Evolutionary conservation across 305 asterid species (phyloP).

Genomic region (Withania somnifera): DNA sequence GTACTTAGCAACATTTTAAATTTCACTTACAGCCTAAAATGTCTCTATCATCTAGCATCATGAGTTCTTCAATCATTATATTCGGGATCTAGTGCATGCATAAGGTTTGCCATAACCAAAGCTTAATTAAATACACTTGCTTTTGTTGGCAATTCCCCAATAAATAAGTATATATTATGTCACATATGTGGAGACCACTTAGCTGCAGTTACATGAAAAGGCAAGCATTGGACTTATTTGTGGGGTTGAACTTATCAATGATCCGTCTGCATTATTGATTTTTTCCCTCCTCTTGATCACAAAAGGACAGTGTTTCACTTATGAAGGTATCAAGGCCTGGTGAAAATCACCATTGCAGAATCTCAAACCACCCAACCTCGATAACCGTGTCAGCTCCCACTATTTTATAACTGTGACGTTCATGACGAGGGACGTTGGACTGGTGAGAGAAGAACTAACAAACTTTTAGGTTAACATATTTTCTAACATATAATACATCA

Average conservation of each 20-base stretch:
- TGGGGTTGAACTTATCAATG: background rate
- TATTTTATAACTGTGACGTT: background rate
- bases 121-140: background rate
- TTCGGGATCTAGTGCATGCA: background rate
- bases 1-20: constrained; percentile 1
- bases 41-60: constrained; percentile 12
- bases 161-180: background rate
- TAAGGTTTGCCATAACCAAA: background rate
- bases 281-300: background rate
- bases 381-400: too few species aligned
- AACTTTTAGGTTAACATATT: background rate
- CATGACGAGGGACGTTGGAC: background rate
- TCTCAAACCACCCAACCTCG: too few species aligned
- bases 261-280: background rate
- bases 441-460: background rate
- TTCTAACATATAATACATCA: background rate
- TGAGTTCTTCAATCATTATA: constrained; percentile 14
- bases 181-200: background rate
- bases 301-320: background rate
- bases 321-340: background rate
- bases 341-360: background rate
- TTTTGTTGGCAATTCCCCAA: background rate
- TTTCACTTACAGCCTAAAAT: constrained; percentile 1
- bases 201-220: background rate
- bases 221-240: constrained; percentile 2